phyloP scores from a whole-genome alignment of 1,284 basidiomycete species.

The Hymenochaete sp. region DNA sequence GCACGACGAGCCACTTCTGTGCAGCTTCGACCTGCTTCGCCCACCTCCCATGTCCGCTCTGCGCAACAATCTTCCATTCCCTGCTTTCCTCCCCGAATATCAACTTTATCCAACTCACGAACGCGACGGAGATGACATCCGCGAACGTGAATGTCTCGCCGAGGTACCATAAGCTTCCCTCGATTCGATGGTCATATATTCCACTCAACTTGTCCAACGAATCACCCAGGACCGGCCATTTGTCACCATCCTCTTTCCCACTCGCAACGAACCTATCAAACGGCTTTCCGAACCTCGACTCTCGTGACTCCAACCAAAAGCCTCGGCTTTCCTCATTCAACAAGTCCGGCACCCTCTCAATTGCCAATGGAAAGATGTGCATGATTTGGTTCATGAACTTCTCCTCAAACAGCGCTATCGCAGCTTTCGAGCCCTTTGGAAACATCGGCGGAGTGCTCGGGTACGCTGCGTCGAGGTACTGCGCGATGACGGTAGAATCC shows the following conservation, averaged over 20 bases:
- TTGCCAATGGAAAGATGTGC: not conserved
- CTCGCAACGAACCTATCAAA: not conserved
- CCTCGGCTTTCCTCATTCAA: too few relatives aligned
- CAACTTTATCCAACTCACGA: constrained; percentile 22
- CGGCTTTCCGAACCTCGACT: constrained; percentile 16
- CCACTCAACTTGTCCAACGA: not conserved
- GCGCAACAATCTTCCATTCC: constrained; percentile 18
- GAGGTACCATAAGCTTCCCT: constrained; percentile 9
- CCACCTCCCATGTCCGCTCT: constrained; percentile 33
- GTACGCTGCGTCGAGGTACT: constrained; percentile 25
- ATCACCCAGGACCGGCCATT: too few relatives aligned
- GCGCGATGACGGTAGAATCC: constrained; percentile 23
- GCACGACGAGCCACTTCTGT: too few relatives aligned
- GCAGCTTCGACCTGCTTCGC: constrained; percentile 10
- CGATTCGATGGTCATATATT: not conserved
- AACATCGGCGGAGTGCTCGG: constrained; percentile 19
- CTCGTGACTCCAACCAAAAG: too few relatives aligned
- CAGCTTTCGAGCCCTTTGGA: constrained; percentile 18
- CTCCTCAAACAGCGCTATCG: constrained; percentile 5
- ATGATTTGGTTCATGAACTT: not conserved
- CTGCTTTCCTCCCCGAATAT: constrained; percentile 20
- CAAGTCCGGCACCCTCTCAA: too few relatives aligned
- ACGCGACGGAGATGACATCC: constrained; percentile 15
- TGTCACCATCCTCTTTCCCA: constrained; percentile 2
- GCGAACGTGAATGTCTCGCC: constrained; percentile 16